These are phyloP conservation scores for Fraxinus nigra DNA, from an alignment of 305 asterid genomes.

Conservation along the genomic window DNA sequence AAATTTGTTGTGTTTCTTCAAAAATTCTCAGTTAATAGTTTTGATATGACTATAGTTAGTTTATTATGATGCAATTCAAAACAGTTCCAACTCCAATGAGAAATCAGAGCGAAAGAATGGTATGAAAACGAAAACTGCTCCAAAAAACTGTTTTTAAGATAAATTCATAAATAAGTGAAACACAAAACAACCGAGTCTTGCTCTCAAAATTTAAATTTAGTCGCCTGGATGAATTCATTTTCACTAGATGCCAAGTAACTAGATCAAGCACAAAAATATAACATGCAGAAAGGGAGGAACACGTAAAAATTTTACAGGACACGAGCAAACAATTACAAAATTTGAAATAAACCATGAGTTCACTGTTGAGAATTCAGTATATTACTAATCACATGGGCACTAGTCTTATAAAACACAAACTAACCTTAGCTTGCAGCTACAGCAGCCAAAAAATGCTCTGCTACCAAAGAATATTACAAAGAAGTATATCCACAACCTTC, in stretches of 20 bases:
- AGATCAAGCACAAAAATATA: not conserved
- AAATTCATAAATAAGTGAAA: not conserved
- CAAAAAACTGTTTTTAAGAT: not conserved
- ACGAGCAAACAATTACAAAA: constrained; percentile 13
- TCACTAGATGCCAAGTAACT: not conserved
- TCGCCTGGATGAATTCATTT: not conserved
- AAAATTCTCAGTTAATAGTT: not conserved
- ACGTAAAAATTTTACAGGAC: not conserved
- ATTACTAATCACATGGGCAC: constrained; percentile 4
- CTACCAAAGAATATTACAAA: constrained; percentile 89
- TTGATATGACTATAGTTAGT: not conserved
- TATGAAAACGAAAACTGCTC: not conserved
- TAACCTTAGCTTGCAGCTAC: constrained; percentile 59
- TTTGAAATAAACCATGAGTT: constrained; percentile 20
- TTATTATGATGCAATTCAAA: not conserved
- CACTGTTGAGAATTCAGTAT: constrained; percentile 19
- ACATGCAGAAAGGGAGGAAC: not conserved
- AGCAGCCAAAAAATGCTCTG: constrained; percentile 72
- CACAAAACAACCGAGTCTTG: not conserved
- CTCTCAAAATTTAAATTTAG: not conserved
- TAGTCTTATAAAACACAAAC: constrained; percentile 35
- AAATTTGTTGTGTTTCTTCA: not conserved
- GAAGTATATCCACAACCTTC: constrained; percentile 56
- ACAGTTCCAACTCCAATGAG: not conserved
- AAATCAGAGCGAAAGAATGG: not conserved